These are phyloP conservation scores for Komagataella pastoris DNA, from an alignment of 805 yeast species.

Conservation along the genomic window DNA sequence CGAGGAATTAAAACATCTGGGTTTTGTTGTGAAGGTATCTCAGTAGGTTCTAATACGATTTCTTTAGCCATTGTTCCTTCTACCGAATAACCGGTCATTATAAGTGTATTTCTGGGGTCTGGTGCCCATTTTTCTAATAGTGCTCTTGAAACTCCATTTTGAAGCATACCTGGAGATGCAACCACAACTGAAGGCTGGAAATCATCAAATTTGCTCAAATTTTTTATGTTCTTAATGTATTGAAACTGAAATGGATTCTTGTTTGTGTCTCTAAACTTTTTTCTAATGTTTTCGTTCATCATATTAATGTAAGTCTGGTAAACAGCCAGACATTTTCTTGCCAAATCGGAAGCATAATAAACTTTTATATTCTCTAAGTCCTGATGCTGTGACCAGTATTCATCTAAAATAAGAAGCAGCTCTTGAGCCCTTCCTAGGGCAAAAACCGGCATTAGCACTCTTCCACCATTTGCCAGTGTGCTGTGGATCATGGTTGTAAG, in stretches of 20 bases:
- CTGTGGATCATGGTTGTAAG: constrained; percentile 74
- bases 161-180: constrained; percentile 98
- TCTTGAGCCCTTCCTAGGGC: constrained; percentile 98
- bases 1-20: constrained; percentile 81
- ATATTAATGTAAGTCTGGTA: constrained; percentile 92
- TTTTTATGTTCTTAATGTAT: constrained; percentile 66
- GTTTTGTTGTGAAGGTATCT: constrained; percentile 74
- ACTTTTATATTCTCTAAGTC: constrained; percentile 75
- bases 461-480: constrained; percentile 77
- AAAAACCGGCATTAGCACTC: constrained; percentile 86
- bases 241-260: constrained; percentile 87
- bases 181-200: constrained; percentile 92
- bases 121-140: constrained; percentile 95
- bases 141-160: constrained; percentile 88
- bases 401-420: constrained; percentile 77
- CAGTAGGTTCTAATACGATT: constrained; percentile 74
- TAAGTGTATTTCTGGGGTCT: constrained; percentile 76
- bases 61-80: constrained; percentile 97
- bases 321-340: constrained; percentile 93
- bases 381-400: constrained; percentile 80
- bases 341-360: constrained; percentile 85
- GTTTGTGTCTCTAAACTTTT: constrained; percentile 60
- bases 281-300: constrained; percentile 89
- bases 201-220: constrained; percentile 78
- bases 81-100: constrained; percentile 93